These are phyloP conservation scores for Trichopus zeylanicus DNA, from an alignment of 116 monocot species.

Conservation along the genomic window DNA sequence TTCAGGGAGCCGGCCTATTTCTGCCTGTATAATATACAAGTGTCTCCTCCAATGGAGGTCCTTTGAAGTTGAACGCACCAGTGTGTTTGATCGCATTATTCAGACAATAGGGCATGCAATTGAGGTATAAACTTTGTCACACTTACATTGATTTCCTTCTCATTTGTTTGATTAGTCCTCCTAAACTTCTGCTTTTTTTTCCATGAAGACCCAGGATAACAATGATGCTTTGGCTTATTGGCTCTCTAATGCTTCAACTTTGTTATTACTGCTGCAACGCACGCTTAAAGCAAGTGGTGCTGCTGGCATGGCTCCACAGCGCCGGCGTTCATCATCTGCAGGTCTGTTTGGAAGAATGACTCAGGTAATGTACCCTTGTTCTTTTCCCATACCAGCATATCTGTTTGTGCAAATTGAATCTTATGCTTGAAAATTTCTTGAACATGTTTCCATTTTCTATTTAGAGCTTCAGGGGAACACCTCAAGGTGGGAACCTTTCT, in stretches of 20 bases:
- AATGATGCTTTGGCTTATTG: slow-evolving; percentile 96
- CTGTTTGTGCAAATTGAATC: slow-evolving; percentile 6
- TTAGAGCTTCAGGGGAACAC: slow-evolving; percentile 94
- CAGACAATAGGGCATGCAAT: slow-evolving; percentile 97
- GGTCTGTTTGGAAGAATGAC: slow-evolving; percentile 90
- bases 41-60: slow-evolving; percentile 99
- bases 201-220: slow-evolving; percentile 80
- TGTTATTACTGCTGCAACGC: slow-evolving; percentile 80
- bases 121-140: slow-evolving; percentile 42
- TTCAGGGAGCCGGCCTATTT: slow-evolving; percentile 70
- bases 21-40: slow-evolving; percentile 95
- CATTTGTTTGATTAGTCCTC: neutral
- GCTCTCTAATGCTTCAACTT: slow-evolving; percentile 93
- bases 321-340: slow-evolving; percentile 76
- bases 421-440: neutral
- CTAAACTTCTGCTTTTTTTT: slow-evolving; percentile 6
- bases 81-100: slow-evolving; percentile 94
- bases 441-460: neutral
- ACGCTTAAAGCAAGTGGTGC: slow-evolving; percentile 94
- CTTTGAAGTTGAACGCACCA: slow-evolving; percentile 95
- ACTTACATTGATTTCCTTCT: neutral
- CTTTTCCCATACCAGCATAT: slow-evolving; percentile 2
- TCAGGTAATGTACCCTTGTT: slow-evolving; percentile 40
- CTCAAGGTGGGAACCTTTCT: slow-evolving; percentile 86
- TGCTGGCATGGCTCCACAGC: slow-evolving; percentile 88